Percentiles rank a stretch among this genome's conserved stretches.
Evolutionary conservation across 2,329 filamentous ascomycete species (phyloP).

Genomic region (Exophiala lecanii-corni): DNA sequence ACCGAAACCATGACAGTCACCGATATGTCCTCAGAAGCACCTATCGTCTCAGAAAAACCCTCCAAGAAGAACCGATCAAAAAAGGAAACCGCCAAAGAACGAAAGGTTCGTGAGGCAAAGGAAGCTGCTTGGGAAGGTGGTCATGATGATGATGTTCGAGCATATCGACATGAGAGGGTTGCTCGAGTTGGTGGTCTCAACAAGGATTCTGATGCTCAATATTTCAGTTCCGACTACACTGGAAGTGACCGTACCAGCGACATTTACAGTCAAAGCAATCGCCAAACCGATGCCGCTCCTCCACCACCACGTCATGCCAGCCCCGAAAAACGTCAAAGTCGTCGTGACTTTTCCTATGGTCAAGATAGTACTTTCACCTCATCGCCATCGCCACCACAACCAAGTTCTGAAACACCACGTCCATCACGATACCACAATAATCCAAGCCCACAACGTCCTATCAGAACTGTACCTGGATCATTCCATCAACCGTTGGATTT

Average conservation of each 20-base stretch:
- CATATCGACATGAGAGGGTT: constrained; percentile 80
- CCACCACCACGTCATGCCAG: constrained; percentile 14
- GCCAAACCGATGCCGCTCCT: constrained; percentile 11
- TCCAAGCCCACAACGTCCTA: constrained; percentile 14
- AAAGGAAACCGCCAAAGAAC: constrained; percentile 44
- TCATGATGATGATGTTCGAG: constrained; percentile 65
- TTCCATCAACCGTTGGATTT: constrained; percentile 44
- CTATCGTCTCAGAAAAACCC: constrained; percentile 34
- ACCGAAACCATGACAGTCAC: constrained; percentile 38
- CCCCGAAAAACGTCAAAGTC: constrained; percentile 20
- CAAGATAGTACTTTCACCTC: constrained; percentile 22
- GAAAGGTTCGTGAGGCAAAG: constrained; percentile 32
- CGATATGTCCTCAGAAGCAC: constrained; percentile 25
- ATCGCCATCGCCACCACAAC: constrained; percentile 10
- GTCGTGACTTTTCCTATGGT: constrained; percentile 26
- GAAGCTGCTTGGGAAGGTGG: constrained; percentile 52
- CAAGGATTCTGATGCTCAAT: constrained; percentile 72
- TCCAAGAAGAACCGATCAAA: constrained; percentile 35
- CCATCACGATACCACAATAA: constrained; percentile 19
- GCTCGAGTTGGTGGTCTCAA: constrained; percentile 89
- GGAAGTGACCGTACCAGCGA: constrained; percentile 49
- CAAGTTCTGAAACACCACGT: constrained; percentile 6
- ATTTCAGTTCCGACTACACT: constrained; percentile 70
- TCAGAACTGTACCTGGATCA: constrained; percentile 33
- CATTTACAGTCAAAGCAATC: constrained; percentile 35